phyloP scores from a whole-genome alignment of 805 yeast genomes.

The Metschnikowia gelsemii region DNA sequence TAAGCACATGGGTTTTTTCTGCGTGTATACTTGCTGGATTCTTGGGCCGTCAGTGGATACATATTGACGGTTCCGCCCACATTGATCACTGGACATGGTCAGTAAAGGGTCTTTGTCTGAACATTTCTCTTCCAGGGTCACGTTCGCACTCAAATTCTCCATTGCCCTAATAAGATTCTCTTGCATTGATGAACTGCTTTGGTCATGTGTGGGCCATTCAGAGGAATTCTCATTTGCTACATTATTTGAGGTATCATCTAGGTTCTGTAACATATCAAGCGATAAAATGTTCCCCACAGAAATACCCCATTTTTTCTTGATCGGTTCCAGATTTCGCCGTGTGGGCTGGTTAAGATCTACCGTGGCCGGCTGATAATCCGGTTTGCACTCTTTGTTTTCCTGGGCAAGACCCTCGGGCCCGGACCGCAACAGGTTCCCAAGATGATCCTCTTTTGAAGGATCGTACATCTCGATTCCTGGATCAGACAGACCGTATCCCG shows the following conservation, averaged over 20 bases:
- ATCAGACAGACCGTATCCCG: neutral
- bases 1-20: constrained; percentile 46
- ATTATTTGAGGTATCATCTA: neutral
- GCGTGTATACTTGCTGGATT: constrained; percentile 44
- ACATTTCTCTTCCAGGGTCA: constrained; percentile 12
- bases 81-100: neutral
- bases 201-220: constrained; percentile 1
- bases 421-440: constrained; percentile 7
- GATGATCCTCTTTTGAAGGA: constrained; percentile 4
- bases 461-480: neutral
- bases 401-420: constrained; percentile 4
- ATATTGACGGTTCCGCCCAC: constrained; percentile 8
- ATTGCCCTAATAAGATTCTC: constrained; percentile 23
- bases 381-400: neutral
- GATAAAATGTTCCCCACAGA: constrained; percentile 9
- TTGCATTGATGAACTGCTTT: constrained; percentile 2
- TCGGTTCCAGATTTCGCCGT: constrained; percentile 21
- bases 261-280: constrained; percentile 2
- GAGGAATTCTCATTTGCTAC: neutral
- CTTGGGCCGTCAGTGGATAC: constrained; percentile 14
- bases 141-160: constrained; percentile 18
- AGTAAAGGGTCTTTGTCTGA: neutral
- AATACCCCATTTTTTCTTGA: constrained; percentile 11
- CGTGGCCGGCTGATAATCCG: constrained; percentile 17
- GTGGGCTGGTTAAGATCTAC: constrained; percentile 20